A percentile compares a stretch with the other conserved stretches of the same genome.
phyloP scores from a whole-genome alignment of 805 yeast genomes.

The Hanseniaspora clermontiae region DNA sequence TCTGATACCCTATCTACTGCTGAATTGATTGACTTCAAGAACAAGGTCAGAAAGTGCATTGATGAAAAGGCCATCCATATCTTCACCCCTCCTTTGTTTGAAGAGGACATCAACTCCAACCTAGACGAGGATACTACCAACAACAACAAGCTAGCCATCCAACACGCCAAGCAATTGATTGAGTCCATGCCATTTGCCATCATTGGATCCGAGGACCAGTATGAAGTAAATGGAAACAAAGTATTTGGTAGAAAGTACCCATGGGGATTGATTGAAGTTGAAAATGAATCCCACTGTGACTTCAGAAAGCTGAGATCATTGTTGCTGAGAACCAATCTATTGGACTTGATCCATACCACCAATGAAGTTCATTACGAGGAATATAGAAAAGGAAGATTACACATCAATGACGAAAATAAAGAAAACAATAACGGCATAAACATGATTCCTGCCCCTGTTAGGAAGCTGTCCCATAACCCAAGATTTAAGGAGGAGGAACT shows the following conservation, averaged over 20 bases:
- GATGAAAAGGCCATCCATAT: slow-evolving; percentile 73
- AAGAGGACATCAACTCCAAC: slow-evolving; percentile 12
- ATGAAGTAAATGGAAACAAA: slow-evolving; percentile 46
- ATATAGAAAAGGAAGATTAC: slow-evolving; percentile 62
- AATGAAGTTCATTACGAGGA: slow-evolving; percentile 72
- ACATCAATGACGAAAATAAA: slow-evolving; percentile 31
- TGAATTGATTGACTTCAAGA: slow-evolving; percentile 58
- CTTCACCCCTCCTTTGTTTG: slow-evolving; percentile 54
- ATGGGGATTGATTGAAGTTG: slow-evolving; percentile 84
- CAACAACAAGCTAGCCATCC: slow-evolving; percentile 42
- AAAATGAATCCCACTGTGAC: slow-evolving; percentile 75
- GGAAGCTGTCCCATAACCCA: slow-evolving; percentile 61
- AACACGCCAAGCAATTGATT: slow-evolving; percentile 66
- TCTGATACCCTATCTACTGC: slow-evolving; percentile 69
- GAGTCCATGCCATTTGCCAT: slow-evolving; percentile 82
- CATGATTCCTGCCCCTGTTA: slow-evolving; percentile 32
- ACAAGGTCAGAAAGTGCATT: slow-evolving; percentile 67
- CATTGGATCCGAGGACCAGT: slow-evolving; percentile 62
- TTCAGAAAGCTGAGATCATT: slow-evolving; percentile 69
- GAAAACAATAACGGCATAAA: slow-evolving; percentile 21
- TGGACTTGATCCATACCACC: slow-evolving; percentile 68
- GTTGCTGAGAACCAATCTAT: slow-evolving; percentile 67
- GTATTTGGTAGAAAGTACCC: slow-evolving; percentile 77
- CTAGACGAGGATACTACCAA: neutral
- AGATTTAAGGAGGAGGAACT: slow-evolving; percentile 94